Evolutionary conservation across 768 basidiomycete species (phyloP).

Genomic region (Suillus discolor): DNA sequence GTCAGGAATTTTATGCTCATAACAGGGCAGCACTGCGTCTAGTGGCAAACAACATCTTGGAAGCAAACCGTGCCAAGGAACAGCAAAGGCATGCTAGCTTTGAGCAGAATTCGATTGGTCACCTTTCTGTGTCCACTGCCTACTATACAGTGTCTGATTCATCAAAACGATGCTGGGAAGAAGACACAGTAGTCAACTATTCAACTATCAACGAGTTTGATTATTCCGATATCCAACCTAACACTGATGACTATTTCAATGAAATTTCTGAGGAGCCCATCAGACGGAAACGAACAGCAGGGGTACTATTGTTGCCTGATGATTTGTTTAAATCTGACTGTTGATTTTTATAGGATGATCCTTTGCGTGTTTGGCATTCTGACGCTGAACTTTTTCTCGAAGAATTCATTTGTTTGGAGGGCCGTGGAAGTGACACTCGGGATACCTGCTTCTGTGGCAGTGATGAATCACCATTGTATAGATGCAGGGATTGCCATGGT

Average conservation of each 20-base stretch:
- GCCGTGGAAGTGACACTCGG: neutral
- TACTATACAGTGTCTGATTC: neutral
- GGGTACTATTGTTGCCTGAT: neutral
- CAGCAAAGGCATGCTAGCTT: neutral
- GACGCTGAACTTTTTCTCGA: constrained; percentile 14
- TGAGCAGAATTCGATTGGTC: neutral
- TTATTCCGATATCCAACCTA: neutral
- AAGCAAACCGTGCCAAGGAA: neutral
- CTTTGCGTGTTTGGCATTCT: neutral
- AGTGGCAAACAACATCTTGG: neutral
- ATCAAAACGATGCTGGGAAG: neutral
- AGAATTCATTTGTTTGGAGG: constrained; percentile 20
- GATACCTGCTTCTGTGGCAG: neutral
- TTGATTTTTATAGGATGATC: neutral
- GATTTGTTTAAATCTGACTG: neutral
- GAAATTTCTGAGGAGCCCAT: neutral
- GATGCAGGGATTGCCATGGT: constrained; percentile 20
- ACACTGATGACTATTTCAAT: neutral
- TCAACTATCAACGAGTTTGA: neutral
- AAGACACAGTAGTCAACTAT: neutral
- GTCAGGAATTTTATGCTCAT: neutral
- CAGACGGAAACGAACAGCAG: neutral
- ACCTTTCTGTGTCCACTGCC: neutral
- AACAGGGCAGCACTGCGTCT: neutral
- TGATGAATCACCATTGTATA: neutral